Conservation (phyloP, 169 alveolate species). For the Perkinsus olseni region DNA sequence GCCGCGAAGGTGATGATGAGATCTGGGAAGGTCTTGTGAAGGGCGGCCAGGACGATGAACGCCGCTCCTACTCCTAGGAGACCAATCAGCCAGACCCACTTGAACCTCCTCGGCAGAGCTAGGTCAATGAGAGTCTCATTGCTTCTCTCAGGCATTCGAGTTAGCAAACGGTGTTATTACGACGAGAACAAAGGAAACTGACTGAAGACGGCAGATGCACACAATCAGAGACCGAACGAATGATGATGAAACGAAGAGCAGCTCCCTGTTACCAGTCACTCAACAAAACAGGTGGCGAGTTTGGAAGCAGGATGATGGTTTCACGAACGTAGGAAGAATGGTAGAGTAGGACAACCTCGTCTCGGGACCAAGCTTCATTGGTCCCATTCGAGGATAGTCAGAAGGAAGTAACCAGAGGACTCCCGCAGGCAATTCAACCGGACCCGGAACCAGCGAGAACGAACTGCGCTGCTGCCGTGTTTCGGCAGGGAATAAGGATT, state of each 20-base stretch:
- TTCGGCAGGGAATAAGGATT: too few relatives aligned
- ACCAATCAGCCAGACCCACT: neutral
- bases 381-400: neutral
- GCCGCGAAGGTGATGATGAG: neutral
- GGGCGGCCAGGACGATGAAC: neutral
- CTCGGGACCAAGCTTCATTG: neutral
- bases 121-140: neutral
- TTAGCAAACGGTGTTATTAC: neutral
- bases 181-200: neutral
- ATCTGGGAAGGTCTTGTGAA: neutral
- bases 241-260: too few relatives aligned
- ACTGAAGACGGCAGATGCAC: neutral
- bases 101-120: neutral
- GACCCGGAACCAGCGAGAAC: too few relatives aligned
- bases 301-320: neutral
- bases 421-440: too few relatives aligned
- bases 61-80: neutral
- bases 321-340: neutral
- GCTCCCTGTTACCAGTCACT: too few relatives aligned
- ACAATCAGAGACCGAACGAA: neutral
- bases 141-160: neutral
- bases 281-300: neutral
- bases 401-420: too few relatives aligned
- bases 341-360: neutral
- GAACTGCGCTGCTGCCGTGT: too few relatives aligned